Percentiles rank a stretch among this genome's conserved stretches.
Evolutionary conservation across 2,329 filamentous ascomycete genomes (phyloP).

Genomic region (Sphaerostilbella broomeana): DNA sequence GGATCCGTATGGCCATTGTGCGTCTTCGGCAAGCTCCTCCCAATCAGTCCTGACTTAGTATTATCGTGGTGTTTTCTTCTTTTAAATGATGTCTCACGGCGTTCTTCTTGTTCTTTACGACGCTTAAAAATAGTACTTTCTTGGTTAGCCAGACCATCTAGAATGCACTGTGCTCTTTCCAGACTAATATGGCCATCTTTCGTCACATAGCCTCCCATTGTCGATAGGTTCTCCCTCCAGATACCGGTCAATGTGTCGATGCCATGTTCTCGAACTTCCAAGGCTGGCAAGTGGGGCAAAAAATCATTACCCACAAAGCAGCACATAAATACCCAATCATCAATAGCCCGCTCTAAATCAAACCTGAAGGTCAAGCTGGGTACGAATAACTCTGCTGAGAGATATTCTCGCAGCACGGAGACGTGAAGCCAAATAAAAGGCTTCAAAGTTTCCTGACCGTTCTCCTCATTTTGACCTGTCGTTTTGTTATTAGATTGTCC

Average conservation of each 20-base stretch:
- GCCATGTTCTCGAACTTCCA: slow-evolving; percentile 94
- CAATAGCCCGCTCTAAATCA: slow-evolving; percentile 86
- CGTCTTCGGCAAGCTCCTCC: slow-evolving; percentile 14
- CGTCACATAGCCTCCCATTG: slow-evolving; percentile 93
- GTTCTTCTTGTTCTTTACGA: slow-evolving; percentile 78
- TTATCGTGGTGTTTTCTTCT: slow-evolving; percentile 67
- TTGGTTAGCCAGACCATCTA: slow-evolving; percentile 82
- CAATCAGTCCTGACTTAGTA: no score
- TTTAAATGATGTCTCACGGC: slow-evolving; percentile 72
- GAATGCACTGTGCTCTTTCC: slow-evolving; percentile 76
- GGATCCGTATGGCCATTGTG: slow-evolving; percentile 31
- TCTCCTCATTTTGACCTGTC: slow-evolving; percentile 76
- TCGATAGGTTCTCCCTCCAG: slow-evolving; percentile 85
- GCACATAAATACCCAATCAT: slow-evolving; percentile 99
- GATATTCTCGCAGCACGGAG: slow-evolving; percentile 82
- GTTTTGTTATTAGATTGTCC: slow-evolving; percentile 70
- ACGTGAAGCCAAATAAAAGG: slow-evolving; percentile 99
- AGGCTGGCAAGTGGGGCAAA: slow-evolving; percentile 89
- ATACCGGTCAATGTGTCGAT: slow-evolving; percentile 96
- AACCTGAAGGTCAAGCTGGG: slow-evolving; percentile 79
- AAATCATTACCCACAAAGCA: slow-evolving; percentile 99
- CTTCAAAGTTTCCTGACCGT: slow-evolving; percentile 63
- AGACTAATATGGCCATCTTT: slow-evolving; percentile 92
- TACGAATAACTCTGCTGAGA: slow-evolving; percentile 81
- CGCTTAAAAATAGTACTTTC: slow-evolving; percentile 90